A percentile compares a stretch with the other conserved stretches of the same genome.
Conservation (phyloP, 495 filamentous ascomycete genomes). For the Talaromyces stipitatus region DNA sequence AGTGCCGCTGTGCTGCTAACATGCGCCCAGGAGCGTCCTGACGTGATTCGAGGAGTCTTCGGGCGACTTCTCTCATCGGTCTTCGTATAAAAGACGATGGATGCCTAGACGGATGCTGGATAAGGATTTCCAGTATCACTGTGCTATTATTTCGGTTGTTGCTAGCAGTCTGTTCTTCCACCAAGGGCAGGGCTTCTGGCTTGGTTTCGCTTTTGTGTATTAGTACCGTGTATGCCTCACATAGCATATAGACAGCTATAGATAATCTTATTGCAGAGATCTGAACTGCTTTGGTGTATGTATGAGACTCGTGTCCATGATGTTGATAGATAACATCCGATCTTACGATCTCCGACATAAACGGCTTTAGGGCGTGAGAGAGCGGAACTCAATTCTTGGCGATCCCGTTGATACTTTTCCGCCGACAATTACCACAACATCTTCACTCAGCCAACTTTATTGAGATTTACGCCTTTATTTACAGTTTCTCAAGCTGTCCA, state of each 20-base stretch:
- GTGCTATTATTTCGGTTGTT: not conserved
- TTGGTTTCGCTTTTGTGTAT: not conserved
- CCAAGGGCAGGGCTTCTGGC: not conserved
- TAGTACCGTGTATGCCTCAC: not conserved
- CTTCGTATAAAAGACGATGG: not conserved
- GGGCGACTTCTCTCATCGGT: constrained; percentile 26
- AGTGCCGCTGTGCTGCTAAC: constrained; percentile 74
- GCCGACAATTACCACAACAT: not conserved
- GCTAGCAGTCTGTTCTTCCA: not conserved
- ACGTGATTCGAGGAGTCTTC: constrained; percentile 65
- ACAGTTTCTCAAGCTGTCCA: not conserved
- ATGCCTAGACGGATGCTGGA: not conserved
- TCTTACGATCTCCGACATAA: not conserved
- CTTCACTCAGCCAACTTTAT: not conserved
- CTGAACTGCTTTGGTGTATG: too few species aligned
- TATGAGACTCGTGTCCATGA: too few species aligned
- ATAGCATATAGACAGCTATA: not conserved
- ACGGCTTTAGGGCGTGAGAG: not conserved
- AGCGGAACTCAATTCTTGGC: not conserved
- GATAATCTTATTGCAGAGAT: too few species aligned
- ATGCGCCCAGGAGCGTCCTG: constrained; percentile 54
- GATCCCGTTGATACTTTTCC: not conserved
- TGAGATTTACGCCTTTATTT: not conserved
- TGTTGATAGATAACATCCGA: too few species aligned
- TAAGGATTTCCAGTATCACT: not conserved